Percentiles rank a stretch among this genome's conserved stretches.
phyloP scores from a whole-genome alignment of 495 filamentous ascomycete genomes.

The Lineolata rhizophorae region DNA sequence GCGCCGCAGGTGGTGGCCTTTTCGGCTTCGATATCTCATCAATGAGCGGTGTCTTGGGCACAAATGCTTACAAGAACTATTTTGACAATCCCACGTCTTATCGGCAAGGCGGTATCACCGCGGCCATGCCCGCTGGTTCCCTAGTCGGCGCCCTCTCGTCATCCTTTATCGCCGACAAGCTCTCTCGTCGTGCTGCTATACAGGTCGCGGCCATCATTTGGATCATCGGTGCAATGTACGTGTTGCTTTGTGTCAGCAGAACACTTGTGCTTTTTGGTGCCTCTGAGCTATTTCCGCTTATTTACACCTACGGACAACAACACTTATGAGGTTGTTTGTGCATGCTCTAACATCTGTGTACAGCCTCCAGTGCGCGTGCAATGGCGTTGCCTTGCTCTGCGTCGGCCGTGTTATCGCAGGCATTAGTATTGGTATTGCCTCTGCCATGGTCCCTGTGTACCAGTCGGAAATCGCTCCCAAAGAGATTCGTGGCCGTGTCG shows the following conservation, averaged over 20 bases:
- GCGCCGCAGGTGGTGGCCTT: conserved; percentile 31
- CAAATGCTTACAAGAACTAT: conserved; percentile 36
- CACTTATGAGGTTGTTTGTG: background rate
- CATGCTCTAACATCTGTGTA: background rate
- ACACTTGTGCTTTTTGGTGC: background rate
- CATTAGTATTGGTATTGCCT: conserved; percentile 53
- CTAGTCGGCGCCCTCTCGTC: conserved; percentile 44
- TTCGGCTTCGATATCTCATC: conserved; percentile 58
- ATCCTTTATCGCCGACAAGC: conserved; percentile 43
- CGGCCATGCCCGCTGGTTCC: conserved; percentile 57
- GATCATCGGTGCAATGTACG: conserved; percentile 43
- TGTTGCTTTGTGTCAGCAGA: too few species aligned
- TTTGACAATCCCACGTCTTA: conserved; percentile 28
- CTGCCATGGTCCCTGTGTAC: conserved; percentile 57
- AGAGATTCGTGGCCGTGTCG: conserved; percentile 56
- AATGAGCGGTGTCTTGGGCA: conserved; percentile 46
- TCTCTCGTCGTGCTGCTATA: conserved; percentile 46
- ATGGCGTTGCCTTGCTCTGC: conserved; percentile 40
- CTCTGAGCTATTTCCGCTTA: background rate
- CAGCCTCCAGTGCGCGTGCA: conserved; percentile 34
- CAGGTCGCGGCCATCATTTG: conserved; percentile 48
- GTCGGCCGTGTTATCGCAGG: conserved; percentile 50
- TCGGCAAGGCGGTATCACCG: conserved; percentile 39
- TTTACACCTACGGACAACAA: background rate
- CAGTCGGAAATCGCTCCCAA: conserved; percentile 60